Evolutionary conservation across 768 basidiomycete species (phyloP).

Genomic region (Phaeotremella skinneri): DNA sequence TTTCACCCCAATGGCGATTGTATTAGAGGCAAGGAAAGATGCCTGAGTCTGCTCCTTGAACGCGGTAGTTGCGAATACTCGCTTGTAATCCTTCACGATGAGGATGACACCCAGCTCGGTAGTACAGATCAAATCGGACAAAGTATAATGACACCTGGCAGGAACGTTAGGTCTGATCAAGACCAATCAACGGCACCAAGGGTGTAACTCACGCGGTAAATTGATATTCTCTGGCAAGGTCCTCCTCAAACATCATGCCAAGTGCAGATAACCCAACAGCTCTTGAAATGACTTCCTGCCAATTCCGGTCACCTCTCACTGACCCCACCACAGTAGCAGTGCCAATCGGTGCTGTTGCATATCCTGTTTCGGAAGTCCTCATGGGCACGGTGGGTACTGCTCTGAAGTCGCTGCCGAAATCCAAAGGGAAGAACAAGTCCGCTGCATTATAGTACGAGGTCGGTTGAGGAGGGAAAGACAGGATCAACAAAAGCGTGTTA

Average conservation of each 20-base stretch:
- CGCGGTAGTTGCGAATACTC: conserved; percentile 10
- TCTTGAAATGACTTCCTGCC: too few species aligned
- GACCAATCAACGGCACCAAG: background rate
- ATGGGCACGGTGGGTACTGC: background rate
- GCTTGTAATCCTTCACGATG: conserved; percentile 27
- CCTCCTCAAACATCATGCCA: too few species aligned
- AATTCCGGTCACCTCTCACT: too few species aligned
- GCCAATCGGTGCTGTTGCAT: too few species aligned
- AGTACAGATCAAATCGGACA: conserved; percentile 25
- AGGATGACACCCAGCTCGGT: conserved; percentile 17
- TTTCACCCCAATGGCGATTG: conserved; percentile 18
- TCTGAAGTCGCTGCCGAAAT: background rate
- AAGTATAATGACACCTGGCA: conserved; percentile 35
- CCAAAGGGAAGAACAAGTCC: background rate
- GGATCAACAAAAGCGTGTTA: conserved; percentile 9
- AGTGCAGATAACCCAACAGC: too few species aligned
- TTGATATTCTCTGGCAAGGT: too few species aligned
- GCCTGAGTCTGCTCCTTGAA: background rate
- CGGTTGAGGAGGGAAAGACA: conserved; percentile 22
- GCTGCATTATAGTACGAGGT: background rate
- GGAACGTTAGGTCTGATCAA: background rate
- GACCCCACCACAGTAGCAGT: too few species aligned
- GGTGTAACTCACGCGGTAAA: conserved; percentile 17
- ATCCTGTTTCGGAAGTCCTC: background rate
- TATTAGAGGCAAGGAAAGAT: conserved; percentile 6